phyloP scores from a whole-genome alignment of 345 rosid species.

The Brassica cretica region DNA sequence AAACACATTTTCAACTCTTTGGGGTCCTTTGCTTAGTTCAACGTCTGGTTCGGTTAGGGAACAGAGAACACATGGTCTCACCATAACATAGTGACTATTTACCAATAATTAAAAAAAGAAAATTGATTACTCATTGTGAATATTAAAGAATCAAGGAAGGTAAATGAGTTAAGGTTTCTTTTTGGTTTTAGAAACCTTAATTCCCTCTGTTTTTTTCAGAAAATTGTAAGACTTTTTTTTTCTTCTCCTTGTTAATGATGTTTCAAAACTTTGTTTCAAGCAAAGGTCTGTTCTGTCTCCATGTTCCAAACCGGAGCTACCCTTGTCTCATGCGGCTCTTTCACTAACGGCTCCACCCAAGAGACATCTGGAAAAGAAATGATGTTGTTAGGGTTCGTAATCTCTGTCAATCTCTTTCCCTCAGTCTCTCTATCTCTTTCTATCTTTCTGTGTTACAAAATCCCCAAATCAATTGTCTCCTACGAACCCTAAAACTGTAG shows the following conservation, averaged over 20 bases:
- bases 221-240: no score
- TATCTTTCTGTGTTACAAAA: neutral
- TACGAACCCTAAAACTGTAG: neutral
- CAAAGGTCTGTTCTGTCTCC: neutral
- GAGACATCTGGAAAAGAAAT: neutral
- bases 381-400: neutral
- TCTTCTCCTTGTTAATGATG: neutral
- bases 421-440: neutral
- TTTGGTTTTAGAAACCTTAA: constrained; percentile 21
- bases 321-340: neutral
- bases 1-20: constrained; percentile 17
- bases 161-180: constrained; percentile 18
- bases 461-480: neutral
- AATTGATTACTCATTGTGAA: constrained; percentile 26
- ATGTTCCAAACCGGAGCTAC: neutral
- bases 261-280: neutral
- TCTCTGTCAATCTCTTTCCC: neutral
- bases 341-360: no score
- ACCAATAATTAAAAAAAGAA: neutral
- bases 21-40: neutral
- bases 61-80: neutral
- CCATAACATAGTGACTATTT: constrained; percentile 5
- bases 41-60: neutral
- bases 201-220: constrained; percentile 3
- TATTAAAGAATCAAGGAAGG: constrained; percentile 32